Base-by-base conservation (phyloP, 2,329 filamentous ascomycete species). In the Verticillium tricorpus region DNA sequence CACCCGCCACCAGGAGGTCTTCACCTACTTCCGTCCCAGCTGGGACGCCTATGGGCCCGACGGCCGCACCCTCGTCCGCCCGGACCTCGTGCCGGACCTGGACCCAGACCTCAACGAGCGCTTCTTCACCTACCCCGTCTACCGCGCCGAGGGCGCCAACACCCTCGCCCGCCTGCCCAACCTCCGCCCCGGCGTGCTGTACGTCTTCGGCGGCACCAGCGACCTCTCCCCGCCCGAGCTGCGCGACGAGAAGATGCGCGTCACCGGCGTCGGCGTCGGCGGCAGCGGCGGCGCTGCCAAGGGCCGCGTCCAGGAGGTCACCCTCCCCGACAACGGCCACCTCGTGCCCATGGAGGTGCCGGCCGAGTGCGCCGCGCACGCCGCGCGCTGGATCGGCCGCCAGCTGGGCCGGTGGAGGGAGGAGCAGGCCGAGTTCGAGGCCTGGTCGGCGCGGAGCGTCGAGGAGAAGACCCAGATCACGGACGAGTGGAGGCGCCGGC, bases 1-100 rank as follows among this genome's bases (percentile, higher is more conserved):
- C 0, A 89, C 92, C 0, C 92, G 93, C 69, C 90, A 96, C 73
- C 92, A 97, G 71, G 92, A 96, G 78, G 90, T 95, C 61, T 89
- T 92, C 70, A 92, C 88, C 1, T 95, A 89, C 72, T 76, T 91
- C 65, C 84, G 90, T 0, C 85, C 87, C 0, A 84, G 84, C 62
- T 85, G 75, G 72, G 74, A 77, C 8, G 78, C 78, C 64, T 73
- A 77, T 57, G 74, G 77, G 63, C 59, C 69, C 0, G 65, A 74
- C 5, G 78, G 77, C 22, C 71, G 73, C 14, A 67, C 65, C 2
- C 63, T 82, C 34, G 63, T 84, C 8, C 72, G 80, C 61, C 74
- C 72, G 0, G 69, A 75, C 56, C 70, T 73, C 39, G 67, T 81
- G 3, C 80, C 77, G 2, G 84, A 88, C 66, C 72, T 82, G 15